Conservation (phyloP, 2,329 filamentous ascomycete species). For the Trichoderma asperellum region DNA sequence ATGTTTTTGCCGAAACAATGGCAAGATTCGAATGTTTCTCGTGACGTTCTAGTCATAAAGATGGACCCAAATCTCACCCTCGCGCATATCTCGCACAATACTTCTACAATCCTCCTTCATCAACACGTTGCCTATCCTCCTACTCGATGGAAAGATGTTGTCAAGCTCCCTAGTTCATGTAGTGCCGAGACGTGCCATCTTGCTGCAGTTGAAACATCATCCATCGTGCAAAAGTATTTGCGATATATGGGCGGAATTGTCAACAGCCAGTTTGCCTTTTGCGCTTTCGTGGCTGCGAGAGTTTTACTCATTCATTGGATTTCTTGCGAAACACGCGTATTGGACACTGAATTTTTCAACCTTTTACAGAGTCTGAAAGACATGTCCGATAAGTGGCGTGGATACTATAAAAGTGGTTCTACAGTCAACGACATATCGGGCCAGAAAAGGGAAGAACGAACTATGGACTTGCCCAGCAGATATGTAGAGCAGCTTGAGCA, state of each 20-base stretch:
- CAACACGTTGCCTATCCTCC: conserved; percentile 38
- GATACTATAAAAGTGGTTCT: background rate
- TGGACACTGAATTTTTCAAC: conserved; percentile 7
- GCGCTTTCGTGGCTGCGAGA: conserved; percentile 50
- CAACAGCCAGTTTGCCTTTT: conserved; percentile 50
- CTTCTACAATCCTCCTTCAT: conserved; percentile 34
- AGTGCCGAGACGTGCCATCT: conserved; percentile 54
- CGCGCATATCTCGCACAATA: conserved; percentile 36
- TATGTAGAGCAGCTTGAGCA: conserved; percentile 19
- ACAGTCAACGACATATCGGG: background rate
- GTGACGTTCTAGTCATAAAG: conserved; percentile 41
- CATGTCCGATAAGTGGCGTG: conserved; percentile 10
- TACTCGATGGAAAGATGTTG: conserved; percentile 53
- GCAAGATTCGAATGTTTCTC: conserved; percentile 43
- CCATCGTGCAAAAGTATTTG: conserved; percentile 52
- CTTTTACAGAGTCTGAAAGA: conserved; percentile 5
- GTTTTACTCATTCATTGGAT: conserved; percentile 41
- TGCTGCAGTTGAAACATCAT: conserved; percentile 51
- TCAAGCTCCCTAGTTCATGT: conserved; percentile 47
- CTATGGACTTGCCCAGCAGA: conserved; percentile 9
- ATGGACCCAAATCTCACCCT: conserved; percentile 49
- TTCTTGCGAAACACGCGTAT: background rate
- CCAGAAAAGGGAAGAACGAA: background rate
- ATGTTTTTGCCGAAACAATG: conserved; percentile 50
- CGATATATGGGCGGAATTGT: conserved; percentile 35